Base-by-base conservation (phyloP, 176 grass and related monocot genomes). In the Miscanthus lutarioriparius region DNA sequence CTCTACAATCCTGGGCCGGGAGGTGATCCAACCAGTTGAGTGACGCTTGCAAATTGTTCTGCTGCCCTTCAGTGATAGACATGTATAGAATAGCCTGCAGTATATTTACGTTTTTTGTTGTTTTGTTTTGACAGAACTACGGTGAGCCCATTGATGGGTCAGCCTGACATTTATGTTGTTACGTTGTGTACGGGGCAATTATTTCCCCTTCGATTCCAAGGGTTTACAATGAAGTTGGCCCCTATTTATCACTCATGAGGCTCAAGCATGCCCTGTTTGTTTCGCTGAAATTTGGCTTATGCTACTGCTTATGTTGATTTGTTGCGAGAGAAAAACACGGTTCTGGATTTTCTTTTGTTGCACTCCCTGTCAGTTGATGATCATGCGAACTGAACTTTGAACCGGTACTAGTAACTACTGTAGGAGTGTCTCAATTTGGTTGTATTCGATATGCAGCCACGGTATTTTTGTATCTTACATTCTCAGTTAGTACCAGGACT, bases 1-100 rank as follows among this genome's bases (percentile, higher is more conserved):
- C 91, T 98, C 69, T 98, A 98, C 85, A 95, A 87, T 73, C 91
- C 68, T 84, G 93, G 80, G 2, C 89, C 84, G 2, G 47, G 37
- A 30, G n/a, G 49, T 83, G 62, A 79, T 72, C 84, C 45, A 33
- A 51, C 62, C 22, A 68, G 79, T 72, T 83, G 59, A 90, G 36
- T 12, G 15, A 6, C n/a, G 44, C 41, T 37, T 67, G 69, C 7
- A 73, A 48, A 68, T 68, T 72, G 72, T 73, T 76, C 22, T 53
- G 41, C 51, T 43, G 72, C 47, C 72, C 64, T 66, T 54, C 11
- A 77, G 66, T 54, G 23, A 78, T 54, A 47, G 62, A 30, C 58
- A 44, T 90, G 88, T 68, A 79, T 77, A 26, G 19, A 59, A 39
- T 67, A 69, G n/a, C 11, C 22, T 27, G 3, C 25, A 70, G 13